Base-by-base conservation (phyloP, 352 stramenopile genomes). In the Globisporangium perplexum region DNA sequence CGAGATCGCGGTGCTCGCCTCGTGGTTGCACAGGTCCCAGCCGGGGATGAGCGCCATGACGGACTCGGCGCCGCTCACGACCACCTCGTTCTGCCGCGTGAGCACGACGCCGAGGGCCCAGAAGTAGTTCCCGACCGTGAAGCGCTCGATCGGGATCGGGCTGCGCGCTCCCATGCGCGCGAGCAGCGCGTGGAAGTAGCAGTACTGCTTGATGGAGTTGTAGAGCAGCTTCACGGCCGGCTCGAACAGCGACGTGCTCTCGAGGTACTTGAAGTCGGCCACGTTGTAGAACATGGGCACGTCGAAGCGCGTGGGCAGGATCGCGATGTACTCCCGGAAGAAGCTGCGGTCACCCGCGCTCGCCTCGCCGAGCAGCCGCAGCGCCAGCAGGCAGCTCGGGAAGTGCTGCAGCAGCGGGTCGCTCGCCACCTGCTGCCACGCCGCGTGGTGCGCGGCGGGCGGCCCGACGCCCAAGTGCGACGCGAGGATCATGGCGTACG, bases 21-120 rank as follows among this genome's bases (percentile, higher is more conserved):
- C 75, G 59, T 86, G 75, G 56, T 86, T 86, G 63, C 72, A 84
- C 56, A 86, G 68, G 46, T 86, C 75, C 72, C 74, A 86, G 5
- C 74, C 72, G 0, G 75, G 75, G 44, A 86, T 84, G 39, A 86
- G 64, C 35, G 71, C 75, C 50, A 86, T 60, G 8, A 62, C 61
- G 24, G 56, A 46, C 18, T 69, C 60, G 15, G 49, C 53, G 4
- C 58, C 49, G 22, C 31, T 41, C 12, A 72, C 55, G 23, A 53
- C 61, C n/a, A 79, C 64, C 45, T 79, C 66, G 55, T 86, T 86
- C 55, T 86, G 75, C 10, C 75, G 68, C n/a, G 75, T 86, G 23
- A 86, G 63, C 48, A 75, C 75, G n/a, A 76, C 68, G 2, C 71
- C 63, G 2, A 84, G 41, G 0, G 75, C 72, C 75, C 75, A 86